A percentile compares a stretch with the other conserved stretches of the same genome.
Evolutionary conservation across 1,139 yeast species (phyloP).

Genomic region (Meyerozyma carpophila): DNA sequence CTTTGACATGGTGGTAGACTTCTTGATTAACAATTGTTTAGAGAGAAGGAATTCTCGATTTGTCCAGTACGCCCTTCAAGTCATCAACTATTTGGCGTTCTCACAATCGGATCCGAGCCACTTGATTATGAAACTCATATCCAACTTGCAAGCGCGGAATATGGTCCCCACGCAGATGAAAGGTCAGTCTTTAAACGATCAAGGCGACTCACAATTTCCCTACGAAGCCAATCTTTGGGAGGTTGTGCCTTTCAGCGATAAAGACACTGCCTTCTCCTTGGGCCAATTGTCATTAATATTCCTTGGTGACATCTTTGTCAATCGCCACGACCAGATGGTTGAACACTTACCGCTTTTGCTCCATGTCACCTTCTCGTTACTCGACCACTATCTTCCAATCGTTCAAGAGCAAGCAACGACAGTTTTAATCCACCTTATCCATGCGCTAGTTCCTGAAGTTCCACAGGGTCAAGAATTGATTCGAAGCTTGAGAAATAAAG

Average conservation of each 20-base stretch:
- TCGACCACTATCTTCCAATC: conserved; percentile 81
- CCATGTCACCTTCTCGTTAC: conserved; percentile 73
- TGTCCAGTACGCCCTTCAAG: conserved; percentile 76
- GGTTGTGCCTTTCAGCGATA: conserved; percentile 52
- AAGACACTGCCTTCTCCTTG: conserved; percentile 74
- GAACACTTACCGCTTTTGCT: conserved; percentile 65
- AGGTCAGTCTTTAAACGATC: not conserved
- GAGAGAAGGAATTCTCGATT: conserved; percentile 67
- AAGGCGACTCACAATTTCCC: conserved; percentile 29
- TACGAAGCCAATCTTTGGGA: conserved; percentile 70
- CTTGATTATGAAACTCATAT: conserved; percentile 60
- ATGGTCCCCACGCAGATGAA: conserved; percentile 71
- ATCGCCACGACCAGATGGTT: conserved; percentile 51
- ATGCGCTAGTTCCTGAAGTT: conserved; percentile 54
- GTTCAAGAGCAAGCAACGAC: conserved; percentile 84
- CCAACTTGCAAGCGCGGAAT: conserved; percentile 71
- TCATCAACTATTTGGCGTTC: conserved; percentile 66
- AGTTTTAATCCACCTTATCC: conserved; percentile 68
- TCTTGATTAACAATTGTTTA: conserved; percentile 62
- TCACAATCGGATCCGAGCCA: conserved; percentile 53
- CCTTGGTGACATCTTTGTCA: conserved; percentile 71
- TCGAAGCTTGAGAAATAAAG: conserved; percentile 46
- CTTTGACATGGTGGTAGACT: conserved; percentile 67
- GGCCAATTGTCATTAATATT: conserved; percentile 86
- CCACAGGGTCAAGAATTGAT: conserved; percentile 51